Evolutionary conservation across 371 early-diverging fungal species (phyloP).

Genomic region (Mortierella sp.): DNA sequence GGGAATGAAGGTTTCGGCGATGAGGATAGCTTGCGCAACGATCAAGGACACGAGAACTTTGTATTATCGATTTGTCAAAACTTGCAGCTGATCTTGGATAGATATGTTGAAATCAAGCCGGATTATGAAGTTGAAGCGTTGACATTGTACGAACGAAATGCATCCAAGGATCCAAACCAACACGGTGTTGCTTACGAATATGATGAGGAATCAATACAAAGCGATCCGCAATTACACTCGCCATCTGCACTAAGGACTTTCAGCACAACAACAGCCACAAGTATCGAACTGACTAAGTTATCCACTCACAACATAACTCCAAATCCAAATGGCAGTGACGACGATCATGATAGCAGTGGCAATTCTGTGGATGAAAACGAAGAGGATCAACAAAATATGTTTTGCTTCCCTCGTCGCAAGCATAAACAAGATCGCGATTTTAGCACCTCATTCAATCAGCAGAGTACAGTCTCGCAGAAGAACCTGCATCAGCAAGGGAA

Average conservation of each 20-base stretch:
- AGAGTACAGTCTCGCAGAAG: constrained; percentile 15
- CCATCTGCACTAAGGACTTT: constrained; percentile 20
- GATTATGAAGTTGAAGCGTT: constrained; percentile 42
- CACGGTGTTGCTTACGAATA: constrained; percentile 5
- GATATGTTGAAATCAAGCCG: constrained; percentile 51
- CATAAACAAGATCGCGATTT: constrained; percentile 10
- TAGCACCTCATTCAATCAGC: not conserved
- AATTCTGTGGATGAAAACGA: constrained; percentile 3
- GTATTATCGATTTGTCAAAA: constrained; percentile 44
- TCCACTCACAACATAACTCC: constrained; percentile 8
- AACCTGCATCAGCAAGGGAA: constrained; percentile 8
- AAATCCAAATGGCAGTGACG: constrained; percentile 3
- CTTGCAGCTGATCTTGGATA: constrained; percentile 49
- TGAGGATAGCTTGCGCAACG: constrained; percentile 19
- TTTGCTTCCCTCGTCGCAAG: constrained; percentile 29
- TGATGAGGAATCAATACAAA: constrained; percentile 11
- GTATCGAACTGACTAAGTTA: constrained; percentile 11
- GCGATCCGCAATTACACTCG: constrained; percentile 2
- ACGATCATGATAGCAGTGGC: not conserved
- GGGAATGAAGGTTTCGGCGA: not conserved
- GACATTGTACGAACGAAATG: constrained; percentile 36
- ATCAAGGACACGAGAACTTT: constrained; percentile 55
- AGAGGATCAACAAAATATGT: constrained; percentile 1
- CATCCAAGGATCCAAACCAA: not conserved
- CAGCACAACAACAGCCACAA: constrained; percentile 18